Evolutionary conservation across 495 filamentous ascomycete genomes (phyloP).

Genomic region (Aspergillus wentii): DNA sequence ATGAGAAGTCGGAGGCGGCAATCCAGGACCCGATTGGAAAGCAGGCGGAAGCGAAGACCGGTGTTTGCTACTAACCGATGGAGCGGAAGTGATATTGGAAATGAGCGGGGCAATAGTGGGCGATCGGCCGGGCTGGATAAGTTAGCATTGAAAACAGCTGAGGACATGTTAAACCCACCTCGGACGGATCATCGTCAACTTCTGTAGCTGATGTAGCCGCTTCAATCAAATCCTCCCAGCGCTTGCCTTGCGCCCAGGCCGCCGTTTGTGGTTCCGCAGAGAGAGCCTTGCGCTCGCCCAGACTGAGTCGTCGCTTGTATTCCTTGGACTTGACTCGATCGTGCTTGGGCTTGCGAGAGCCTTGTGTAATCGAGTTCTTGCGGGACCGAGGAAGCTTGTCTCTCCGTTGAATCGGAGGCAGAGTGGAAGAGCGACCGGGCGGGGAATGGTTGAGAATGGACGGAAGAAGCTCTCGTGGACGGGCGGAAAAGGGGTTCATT

Average conservation of each 20-base stretch:
- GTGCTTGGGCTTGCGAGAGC: slow-evolving; percentile 66
- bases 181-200: slow-evolving; percentile 74
- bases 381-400: slow-evolving; percentile 64
- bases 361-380: slow-evolving; percentile 79
- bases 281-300: slow-evolving; percentile 72
- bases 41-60: slow-evolving; percentile 75
- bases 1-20: slow-evolving; percentile 41
- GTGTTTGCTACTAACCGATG: slow-evolving; percentile 43
- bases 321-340: slow-evolving; percentile 73
- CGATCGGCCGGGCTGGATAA: slow-evolving; percentile 53
- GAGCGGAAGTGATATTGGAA: slow-evolving; percentile 38
- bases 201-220: slow-evolving; percentile 87
- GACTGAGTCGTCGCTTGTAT: slow-evolving; percentile 57
- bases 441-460: slow-evolving; percentile 78
- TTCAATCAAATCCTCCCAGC: slow-evolving; percentile 93
- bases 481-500: slow-evolving; percentile 56
- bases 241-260: slow-evolving; percentile 71
- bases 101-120: slow-evolving; percentile 49
- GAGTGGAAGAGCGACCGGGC: slow-evolving; percentile 78
- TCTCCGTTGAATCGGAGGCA: slow-evolving; percentile 71
- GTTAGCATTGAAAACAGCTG: neutral
- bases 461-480: slow-evolving; percentile 69
- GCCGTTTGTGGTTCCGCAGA: slow-evolving; percentile 73
- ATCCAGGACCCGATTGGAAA: slow-evolving; percentile 29
- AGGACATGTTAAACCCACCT: slow-evolving; percentile 21